Evolutionary conservation across 169 alveolate species (phyloP), one percentile per base, ranked within the genome.

Genomic region (Plasmodium knowlesi): DNA sequence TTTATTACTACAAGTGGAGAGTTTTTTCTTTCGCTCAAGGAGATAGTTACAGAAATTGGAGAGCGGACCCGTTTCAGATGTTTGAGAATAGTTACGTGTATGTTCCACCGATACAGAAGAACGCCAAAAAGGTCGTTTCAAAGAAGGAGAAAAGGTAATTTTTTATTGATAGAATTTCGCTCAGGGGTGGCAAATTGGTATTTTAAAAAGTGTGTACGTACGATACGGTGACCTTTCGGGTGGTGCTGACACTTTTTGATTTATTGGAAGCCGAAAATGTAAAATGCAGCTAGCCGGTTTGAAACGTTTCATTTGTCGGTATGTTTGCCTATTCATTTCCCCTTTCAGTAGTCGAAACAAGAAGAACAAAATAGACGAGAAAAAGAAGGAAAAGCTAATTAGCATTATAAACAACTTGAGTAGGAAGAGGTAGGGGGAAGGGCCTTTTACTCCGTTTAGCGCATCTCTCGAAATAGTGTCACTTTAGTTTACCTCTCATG

Each of bases 1-100:
- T 54, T 78, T 88, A 88, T 78, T 88, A 88, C 81, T 88, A 88
- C 46, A 88, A 88, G 72, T 88, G 94, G 94, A 76, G 94, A 46
- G 94, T 88, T 16, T 88, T 88, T 88, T 88, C 94, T 12, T 88
- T 57, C 81, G 94, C 94, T 16, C 94, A 88, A 78, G 94, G 94
- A 37, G 94, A 88, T 88, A 88, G 94, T 88, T 88, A 88, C 54
- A 88, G 61, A 88, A 88, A 78, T 67, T 88, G 94, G 94, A 88
- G 94, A 88, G 72, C 72, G 10, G 94, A 88, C 32, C 88, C 94
- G n/a, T 88, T 88, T 67, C 94, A 88, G 71, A 88, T 88, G 88
- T 88, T 78, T 32, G 81, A 46, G 14, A 88, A 88, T 78, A 67
- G 94, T 88, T 88, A 88, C 70, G 81, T 88, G n/a, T 88, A 88